Conservation (phyloP, 306 rosid genomes). For the Trifolium pratense region DNA sequence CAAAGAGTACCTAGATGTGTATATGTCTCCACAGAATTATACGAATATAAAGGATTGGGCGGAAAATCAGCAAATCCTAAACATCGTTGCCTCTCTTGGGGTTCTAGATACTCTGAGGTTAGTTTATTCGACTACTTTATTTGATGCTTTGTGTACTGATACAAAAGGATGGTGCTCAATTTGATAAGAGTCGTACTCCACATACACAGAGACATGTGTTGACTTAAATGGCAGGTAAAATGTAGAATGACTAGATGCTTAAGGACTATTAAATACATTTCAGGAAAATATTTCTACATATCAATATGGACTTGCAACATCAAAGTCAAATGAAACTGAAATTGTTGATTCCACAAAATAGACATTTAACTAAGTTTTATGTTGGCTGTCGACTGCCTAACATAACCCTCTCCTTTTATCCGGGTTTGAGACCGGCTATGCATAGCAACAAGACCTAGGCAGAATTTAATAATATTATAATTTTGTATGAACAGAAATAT, state of each 20-base stretch:
- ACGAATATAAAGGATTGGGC: slow-evolving; percentile 79
- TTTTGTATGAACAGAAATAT: slow-evolving; percentile 67
- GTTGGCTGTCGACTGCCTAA: no score
- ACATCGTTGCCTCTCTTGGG: slow-evolving; percentile 83
- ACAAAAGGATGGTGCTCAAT: not conserved
- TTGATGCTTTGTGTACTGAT: slow-evolving; percentile 32
- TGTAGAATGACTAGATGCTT: slow-evolving; percentile 11
- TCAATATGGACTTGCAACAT: not conserved
- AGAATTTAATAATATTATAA: slow-evolving; percentile 6
- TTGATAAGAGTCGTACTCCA: slow-evolving; percentile 5
- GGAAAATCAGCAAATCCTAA: slow-evolving; percentile 81
- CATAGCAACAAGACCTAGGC: no score
- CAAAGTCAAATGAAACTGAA: slow-evolving; percentile 19
- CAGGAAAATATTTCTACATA: not conserved
- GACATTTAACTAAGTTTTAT: no score
- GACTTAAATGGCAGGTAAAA: slow-evolving; percentile 8
- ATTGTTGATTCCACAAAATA: not conserved
- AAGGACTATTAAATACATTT: slow-evolving; percentile 17
- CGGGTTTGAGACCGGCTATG: no score
- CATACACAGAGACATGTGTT: not conserved
- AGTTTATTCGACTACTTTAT: slow-evolving; percentile 44
- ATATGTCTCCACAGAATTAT: slow-evolving; percentile 81
- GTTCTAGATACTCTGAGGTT: slow-evolving; percentile 86
- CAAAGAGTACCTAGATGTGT: slow-evolving; percentile 86
- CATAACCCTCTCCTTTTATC: no score